Base-by-base conservation (phyloP, 495 filamentous ascomycete species). In the Tuber borchii region DNA sequence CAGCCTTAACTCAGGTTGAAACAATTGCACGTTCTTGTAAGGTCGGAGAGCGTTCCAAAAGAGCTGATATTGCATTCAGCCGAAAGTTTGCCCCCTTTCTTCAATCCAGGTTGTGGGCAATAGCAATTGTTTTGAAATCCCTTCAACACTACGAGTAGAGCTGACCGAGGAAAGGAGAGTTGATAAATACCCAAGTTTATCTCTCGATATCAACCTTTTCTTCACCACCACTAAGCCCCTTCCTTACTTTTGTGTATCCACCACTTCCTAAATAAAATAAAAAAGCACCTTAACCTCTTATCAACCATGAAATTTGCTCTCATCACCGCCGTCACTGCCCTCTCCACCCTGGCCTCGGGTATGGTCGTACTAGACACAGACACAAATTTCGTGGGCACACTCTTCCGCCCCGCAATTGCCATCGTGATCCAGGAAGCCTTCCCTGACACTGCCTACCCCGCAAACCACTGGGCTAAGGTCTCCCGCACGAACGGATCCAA, bases 361-460 rank as follows among this genome's bases (percentile, higher is more conserved):
- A 31, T 61, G 51, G 12, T n/a, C 5, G 0, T 61, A 2, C 12
- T n/a, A 16, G 12, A 61, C 51, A 40, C 51, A 14, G 2, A 61
- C 51, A 40, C 51, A 4, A 0, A 3, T 5, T 5, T 10, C 51
- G 2, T 1, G 14, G 8, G 9, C 39, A 40, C 0, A 0, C 0
- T 10, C 9, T 14, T 5, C n/a, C 12, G 3, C 51, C 51, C 51
- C 0, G 2, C 3, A 2, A 12, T 26, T 12, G 0, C 6, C 51
- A 10, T 61, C 48, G 2, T 12, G 12, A 16, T 61, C n/a, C 16
- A 5, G 12, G 51, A 61, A 61, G 51, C 26, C 39, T 40, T 2
- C 39, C 39, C 39, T 6, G 39, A 40, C 39, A 40, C 39, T 6
- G 39, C 39, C 39, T 40, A 40, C 39, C 39, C 39, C 39, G 2